A percentile compares a stretch with the other conserved stretches of the same genome.
Evolutionary conservation across 192 early-diverging fungal genomes (phyloP).

Genomic region (Backusella circina): DNA sequence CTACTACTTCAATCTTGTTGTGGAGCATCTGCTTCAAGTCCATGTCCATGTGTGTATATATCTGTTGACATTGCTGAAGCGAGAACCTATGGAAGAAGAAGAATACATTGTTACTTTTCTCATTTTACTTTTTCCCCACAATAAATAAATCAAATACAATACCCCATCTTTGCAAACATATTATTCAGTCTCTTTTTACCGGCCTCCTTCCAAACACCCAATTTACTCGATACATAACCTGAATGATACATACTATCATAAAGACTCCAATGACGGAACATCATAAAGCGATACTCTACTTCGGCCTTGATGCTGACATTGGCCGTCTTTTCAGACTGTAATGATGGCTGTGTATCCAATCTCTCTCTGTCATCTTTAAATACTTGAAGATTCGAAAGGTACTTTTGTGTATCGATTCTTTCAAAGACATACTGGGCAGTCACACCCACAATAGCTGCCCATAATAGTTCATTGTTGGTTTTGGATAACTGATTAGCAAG

Average conservation of each 20-base stretch:
- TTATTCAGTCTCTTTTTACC: conserved; percentile 78
- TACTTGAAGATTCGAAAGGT: conserved; percentile 54
- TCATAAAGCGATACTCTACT: conserved; percentile 82
- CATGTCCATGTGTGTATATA: conserved; percentile 69
- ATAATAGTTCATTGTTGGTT: conserved; percentile 68
- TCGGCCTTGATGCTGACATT: conserved; percentile 54
- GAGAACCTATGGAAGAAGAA: conserved; percentile 75
- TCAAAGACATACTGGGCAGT: conserved; percentile 78
- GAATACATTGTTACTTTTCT: not conserved
- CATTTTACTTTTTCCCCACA: not conserved
- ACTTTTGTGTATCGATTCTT: conserved; percentile 64
- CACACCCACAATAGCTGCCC: conserved; percentile 81
- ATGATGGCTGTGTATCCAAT: conserved; percentile 28
- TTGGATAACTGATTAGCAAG: conserved; percentile 73
- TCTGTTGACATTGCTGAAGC: conserved; percentile 70
- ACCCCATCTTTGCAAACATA: conserved; percentile 90
- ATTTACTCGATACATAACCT: conserved; percentile 78
- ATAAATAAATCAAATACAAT: not conserved
- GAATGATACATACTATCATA: conserved; percentile 86
- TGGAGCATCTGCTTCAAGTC: conserved; percentile 72
- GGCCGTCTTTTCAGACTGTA: conserved; percentile 14
- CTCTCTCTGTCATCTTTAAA: conserved; percentile 72
- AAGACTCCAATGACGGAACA: conserved; percentile 92
- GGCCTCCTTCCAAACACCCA: conserved; percentile 86
- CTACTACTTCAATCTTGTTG: conserved; percentile 60